phyloP scores from a whole-genome alignment of 2,329 filamentous ascomycete species.

The Juglanconis juglandina region DNA sequence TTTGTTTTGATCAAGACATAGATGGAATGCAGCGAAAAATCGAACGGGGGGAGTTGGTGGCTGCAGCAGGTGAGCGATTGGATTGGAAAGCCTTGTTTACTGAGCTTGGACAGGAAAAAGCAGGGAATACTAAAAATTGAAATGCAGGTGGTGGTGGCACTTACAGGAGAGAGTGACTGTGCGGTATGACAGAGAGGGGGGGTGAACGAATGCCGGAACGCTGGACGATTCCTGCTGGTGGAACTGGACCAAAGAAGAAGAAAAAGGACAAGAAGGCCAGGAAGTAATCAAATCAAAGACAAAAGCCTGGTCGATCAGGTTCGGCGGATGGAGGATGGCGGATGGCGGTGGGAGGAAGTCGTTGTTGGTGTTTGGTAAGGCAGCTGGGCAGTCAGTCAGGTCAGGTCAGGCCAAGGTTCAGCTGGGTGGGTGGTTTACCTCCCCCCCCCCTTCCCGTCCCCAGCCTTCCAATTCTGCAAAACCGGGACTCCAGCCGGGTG shows the following conservation, averaged over 20 bases:
- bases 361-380: not conserved
- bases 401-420: not conserved
- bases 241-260: not conserved
- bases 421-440: not conserved
- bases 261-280: not conserved
- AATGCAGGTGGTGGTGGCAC: conserved; percentile 9
- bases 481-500: not conserved
- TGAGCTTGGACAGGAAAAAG: conserved; percentile 5
- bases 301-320: not conserved
- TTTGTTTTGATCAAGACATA: conserved; percentile 20
- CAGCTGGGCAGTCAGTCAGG: not conserved
- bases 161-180: conserved; percentile 5
- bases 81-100: conserved; percentile 4
- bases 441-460: not conserved
- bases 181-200: not conserved
- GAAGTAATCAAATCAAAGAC: not conserved
- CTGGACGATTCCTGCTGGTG: not conserved
- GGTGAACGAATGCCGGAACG: not conserved
- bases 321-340: not conserved
- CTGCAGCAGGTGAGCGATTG: conserved; percentile 12
- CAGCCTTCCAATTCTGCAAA: not conserved
- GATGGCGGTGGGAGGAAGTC: not conserved
- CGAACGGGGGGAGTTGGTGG: not conserved
- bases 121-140: not conserved
- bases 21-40: conserved; percentile 17